Evolutionary conservation across 225 moss, liverwort and hornwort genomes (phyloP), one percentile per base, ranked within the genome.

Genomic region (Straminergon stramineum): DNA sequence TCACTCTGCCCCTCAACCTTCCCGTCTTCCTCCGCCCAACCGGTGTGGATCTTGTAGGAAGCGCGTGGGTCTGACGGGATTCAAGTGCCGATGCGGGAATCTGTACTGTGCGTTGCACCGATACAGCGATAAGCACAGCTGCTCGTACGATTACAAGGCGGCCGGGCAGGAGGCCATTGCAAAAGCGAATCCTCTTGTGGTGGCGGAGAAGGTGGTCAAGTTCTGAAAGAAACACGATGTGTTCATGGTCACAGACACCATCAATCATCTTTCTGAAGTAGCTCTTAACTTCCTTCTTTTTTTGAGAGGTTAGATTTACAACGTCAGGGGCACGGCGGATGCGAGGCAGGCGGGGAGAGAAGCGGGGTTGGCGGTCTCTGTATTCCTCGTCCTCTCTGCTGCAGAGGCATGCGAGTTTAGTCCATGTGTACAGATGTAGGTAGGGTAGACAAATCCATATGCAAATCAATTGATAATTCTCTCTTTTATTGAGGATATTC

Each of bases 151-250:
- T 88, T 95, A 95, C 70, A 95, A 94, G 91, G 86, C 95, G n/a
- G 95, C 93, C 7, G 95, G 95, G 6, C 95, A 94, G 78, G 95
- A 92, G 91, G 95, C 95, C 58, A 95, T 95, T 18, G 95, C 95
- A 4, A 95, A 95, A 83, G 95, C 95, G 35, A 95, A 95, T 85
- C 95, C 95, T 34, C 88, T 94, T 2, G 94, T 95, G 31, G 93
- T 94, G 65, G 95, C 95, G 12, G 94, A 94, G 6, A 95, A 95
- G 77, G 92, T 95, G 51, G 93, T 94, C 15, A 95, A 94, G 94
- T 94, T 95, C 79, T 95, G 84, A 94, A 91, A 20, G 80, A 80
- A 39, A 4, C 67, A 89, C 62, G 79, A 58, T 11, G 65, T 45
- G 66, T 23, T 82, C 48, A 69, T 69, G 39, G 52, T 69, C 52